Conservation (phyloP, 2,329 filamentous ascomycete genomes). For the Elsinoe arachidis region DNA sequence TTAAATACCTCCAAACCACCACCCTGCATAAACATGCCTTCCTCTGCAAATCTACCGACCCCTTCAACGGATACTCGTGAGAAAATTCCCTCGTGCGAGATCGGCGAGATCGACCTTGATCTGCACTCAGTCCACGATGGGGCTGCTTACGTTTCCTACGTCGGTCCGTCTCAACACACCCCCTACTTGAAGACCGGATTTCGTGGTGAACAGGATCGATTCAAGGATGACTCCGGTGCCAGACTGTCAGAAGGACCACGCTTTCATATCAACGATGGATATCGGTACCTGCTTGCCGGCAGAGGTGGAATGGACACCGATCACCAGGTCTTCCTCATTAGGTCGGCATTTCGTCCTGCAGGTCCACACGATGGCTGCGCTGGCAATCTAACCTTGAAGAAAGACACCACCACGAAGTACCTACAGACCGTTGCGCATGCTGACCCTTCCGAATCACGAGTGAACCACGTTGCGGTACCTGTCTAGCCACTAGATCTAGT, state of each 20-base stretch:
- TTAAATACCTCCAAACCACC: conserved; percentile 19
- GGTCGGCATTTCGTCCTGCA: conserved; percentile 28
- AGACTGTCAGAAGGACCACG: conserved; percentile 30
- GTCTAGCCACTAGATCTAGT: conserved; percentile 39
- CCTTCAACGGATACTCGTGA: conserved; percentile 39
- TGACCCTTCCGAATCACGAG: too few relatives aligned
- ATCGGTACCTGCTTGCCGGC: conserved; percentile 30
- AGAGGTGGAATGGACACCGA: conserved; percentile 34
- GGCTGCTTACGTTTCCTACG: conserved; percentile 36
- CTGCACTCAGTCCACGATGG: conserved; percentile 24
- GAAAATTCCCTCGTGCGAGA: conserved; percentile 40
- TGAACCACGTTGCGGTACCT: conserved; percentile 48
- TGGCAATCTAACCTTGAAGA: conserved; percentile 23
- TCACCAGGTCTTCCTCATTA: conserved; percentile 32
- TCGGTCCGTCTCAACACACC: conserved; percentile 25
- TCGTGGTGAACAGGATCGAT: conserved; percentile 18
- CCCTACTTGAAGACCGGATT: conserved; percentile 29
- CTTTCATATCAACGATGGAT: conserved; percentile 30
- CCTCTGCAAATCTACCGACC: conserved; percentile 39
- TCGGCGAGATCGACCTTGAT: conserved; percentile 19
- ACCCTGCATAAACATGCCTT: conserved; percentile 32
- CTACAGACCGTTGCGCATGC: conserved; percentile 49
- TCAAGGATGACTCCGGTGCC: conserved; percentile 32
- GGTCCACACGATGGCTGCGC: conserved; percentile 22
- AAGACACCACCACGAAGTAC: conserved; percentile 24